Conservation (phyloP, 257 asterid species). For the Euphrasia confusa region DNA sequence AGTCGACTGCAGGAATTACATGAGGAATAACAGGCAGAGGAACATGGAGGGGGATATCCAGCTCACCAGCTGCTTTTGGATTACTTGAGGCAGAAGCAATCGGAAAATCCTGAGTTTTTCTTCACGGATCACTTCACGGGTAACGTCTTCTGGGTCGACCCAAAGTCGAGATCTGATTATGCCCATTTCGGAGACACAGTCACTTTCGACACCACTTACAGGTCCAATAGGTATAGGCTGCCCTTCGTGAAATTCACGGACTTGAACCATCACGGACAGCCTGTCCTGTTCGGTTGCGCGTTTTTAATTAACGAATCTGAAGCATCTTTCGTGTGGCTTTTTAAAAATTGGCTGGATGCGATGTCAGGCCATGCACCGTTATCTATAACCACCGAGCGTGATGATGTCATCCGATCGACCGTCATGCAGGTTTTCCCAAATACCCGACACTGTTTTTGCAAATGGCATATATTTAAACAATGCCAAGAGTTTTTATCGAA, state of each 20-base stretch:
- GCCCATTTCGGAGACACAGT: slow-evolving; percentile 89
- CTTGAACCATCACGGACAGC: slow-evolving; percentile 94
- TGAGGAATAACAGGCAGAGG: slow-evolving; percentile 78
- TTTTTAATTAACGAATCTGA: slow-evolving; percentile 84
- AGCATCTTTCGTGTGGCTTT: slow-evolving; percentile 82
- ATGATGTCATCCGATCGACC: slow-evolving; percentile 68
- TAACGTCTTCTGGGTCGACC: slow-evolving; percentile 94
- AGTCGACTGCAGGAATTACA: slow-evolving; percentile 94
- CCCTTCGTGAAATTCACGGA: slow-evolving; percentile 97
- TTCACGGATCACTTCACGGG: slow-evolving; percentile 65
- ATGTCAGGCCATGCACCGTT: slow-evolving; percentile 70
- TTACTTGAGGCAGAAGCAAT: slow-evolving; percentile 77
- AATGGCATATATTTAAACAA: slow-evolving; percentile 95
- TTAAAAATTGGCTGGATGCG: slow-evolving; percentile 83
- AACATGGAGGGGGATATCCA: slow-evolving; percentile 93
- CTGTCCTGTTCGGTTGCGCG: slow-evolving; percentile 93
- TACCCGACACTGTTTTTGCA: slow-evolving; percentile 87
- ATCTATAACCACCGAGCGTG: slow-evolving; percentile 89
- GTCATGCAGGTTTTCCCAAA: slow-evolving; percentile 71
- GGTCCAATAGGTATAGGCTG: slow-evolving; percentile 89
- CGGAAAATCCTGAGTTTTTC: slow-evolving; percentile 64
- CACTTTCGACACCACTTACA: slow-evolving; percentile 87
- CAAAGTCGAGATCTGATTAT: slow-evolving; percentile 64
- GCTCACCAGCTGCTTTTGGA: slow-evolving; percentile 86
- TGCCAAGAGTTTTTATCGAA: slow-evolving; percentile 87